Base-by-base conservation (phyloP, 306 rosid genomes). In the Fragaria iinumae region DNA sequence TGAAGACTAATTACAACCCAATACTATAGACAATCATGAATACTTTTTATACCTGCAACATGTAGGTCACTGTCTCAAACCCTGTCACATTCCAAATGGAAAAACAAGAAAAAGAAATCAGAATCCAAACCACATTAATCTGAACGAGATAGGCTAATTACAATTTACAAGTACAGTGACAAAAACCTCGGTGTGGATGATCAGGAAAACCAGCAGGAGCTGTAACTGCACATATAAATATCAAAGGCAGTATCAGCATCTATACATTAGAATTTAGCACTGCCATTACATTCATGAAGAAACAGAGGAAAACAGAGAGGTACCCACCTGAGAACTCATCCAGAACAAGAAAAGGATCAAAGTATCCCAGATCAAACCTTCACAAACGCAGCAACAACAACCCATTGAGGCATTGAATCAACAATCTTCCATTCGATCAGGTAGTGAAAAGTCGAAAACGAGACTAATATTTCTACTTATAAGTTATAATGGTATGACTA, bases 171-270 rank as follows among this genome's bases (percentile, higher is more conserved):
- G 45, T 55, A 20, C 8, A 57, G 59, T 48, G 32, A 27, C 13
- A 80, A 83, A 82, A 23, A 71, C 98, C 99, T 88, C 99, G 89
- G 48, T 95, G 99, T 78, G 99, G 97, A 86, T 95, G 99, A 86
- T 95, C 99, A 39, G 92, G 99, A 75, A 95, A 95, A 11, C 99
- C 99, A 87, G 97, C 96, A 45, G 99, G 99, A 85, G 97, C 92
- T 68, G 97, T 73, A 34, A 90, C 97, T 95, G 92, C 80, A 84
- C 21, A 64, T 64, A 4, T 2, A 14, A 23, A 79, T 29, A 82
- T 21, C 21, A 32, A 32, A 34, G 5, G 53, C 25, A 21, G 59
- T 73, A 18, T 81, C 44, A 82, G 67, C 16, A 52, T n/a, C 32
- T 38, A 38, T 38, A 39, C 6, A 65, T 10, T 20, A 45, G 11